Evolutionary conservation across 441 rosid genomes (phyloP), one percentile per base, ranked within the genome.

Genomic region (Isatis lusitanica): DNA sequence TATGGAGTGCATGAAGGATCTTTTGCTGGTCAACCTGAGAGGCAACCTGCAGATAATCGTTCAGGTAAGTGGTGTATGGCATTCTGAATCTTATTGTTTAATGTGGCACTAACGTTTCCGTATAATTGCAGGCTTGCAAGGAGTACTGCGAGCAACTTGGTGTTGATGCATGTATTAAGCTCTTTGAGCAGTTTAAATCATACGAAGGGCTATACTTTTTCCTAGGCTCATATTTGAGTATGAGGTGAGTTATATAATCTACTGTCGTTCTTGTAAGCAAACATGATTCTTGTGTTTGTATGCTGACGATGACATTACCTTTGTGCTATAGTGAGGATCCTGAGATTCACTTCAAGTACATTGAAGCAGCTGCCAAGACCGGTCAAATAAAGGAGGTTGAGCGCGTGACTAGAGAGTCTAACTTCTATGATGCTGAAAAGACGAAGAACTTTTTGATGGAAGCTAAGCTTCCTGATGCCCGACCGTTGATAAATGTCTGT

Each of bases 341-440:
- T 35, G 97, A 91, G 60, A 86, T 91, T 68, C 97, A 91, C 75
- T 95, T 91, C 85, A 95, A 91, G 85, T 95, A 93, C 85, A 92
- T 95, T 17, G 99, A 95, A 76, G 90, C 99, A 7, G 99, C 98
- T 48, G 96, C 98, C 7, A 93, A 91, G 85, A 95, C 97, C 7
- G 98, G 99, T 51, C 99, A 95, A 75, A 90, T 95, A 75, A 95
- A 95, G 71, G 99, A 95, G 84, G 99, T 95, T 58, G 98, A 95
- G 79, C 98, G 99, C 13, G 99, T 95, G 51, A 92, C 98, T 50
- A 85, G 99, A 59, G 99, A 95, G 77, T 92, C 99, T 58, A 92
- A 92, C 65, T 92, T 91, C 64, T 94, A 94, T 79, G 98, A 94
- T 66, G 84, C 99, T 70, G 96, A 92, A 76, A 94, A 94, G 92